phyloP scores from a whole-genome alignment of 2,329 filamentous ascomycete genomes.

The Cladosporium sphaerospermum region DNA sequence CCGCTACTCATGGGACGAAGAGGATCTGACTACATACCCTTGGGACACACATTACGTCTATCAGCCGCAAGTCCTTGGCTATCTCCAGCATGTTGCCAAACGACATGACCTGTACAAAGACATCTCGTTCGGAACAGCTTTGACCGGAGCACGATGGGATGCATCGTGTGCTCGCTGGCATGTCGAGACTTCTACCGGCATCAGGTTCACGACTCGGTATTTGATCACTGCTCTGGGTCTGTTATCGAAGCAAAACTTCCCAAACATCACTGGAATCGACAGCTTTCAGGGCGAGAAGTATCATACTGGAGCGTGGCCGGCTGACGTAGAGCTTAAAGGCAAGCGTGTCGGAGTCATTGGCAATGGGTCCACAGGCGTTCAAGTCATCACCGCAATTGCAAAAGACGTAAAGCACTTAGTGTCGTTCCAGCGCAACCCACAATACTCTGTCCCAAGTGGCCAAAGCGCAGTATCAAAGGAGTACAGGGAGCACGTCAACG shows the following conservation, averaged over 20 bases:
- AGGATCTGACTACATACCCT: constrained; percentile 25
- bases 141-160: constrained; percentile 31
- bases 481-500: constrained; percentile 21
- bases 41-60: constrained; percentile 33
- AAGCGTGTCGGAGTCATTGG: constrained; percentile 34
- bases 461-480: constrained; percentile 20
- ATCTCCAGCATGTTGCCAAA: constrained; percentile 30
- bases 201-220: constrained; percentile 23
- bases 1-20: constrained; percentile 26
- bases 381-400: constrained; percentile 23
- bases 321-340: constrained; percentile 18
- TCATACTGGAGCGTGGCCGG: constrained; percentile 33
- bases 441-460: constrained; percentile 26
- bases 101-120: constrained; percentile 31
- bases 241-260: constrained; percentile 29
- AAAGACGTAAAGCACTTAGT: constrained; percentile 20
- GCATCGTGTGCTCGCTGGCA: constrained; percentile 27
- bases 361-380: constrained; percentile 25
- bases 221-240: constrained; percentile 32
- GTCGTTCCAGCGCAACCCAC: constrained; percentile 24
- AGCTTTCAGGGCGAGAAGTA: constrained; percentile 29
- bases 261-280: constrained; percentile 30
- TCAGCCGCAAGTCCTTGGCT: constrained; percentile 31
- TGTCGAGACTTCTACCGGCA: constrained; percentile 21
- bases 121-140: constrained; percentile 37